Evolutionary conservation across 805 yeast genomes (phyloP).

Genomic region (Kluyveromyces nonfermentans): DNA sequence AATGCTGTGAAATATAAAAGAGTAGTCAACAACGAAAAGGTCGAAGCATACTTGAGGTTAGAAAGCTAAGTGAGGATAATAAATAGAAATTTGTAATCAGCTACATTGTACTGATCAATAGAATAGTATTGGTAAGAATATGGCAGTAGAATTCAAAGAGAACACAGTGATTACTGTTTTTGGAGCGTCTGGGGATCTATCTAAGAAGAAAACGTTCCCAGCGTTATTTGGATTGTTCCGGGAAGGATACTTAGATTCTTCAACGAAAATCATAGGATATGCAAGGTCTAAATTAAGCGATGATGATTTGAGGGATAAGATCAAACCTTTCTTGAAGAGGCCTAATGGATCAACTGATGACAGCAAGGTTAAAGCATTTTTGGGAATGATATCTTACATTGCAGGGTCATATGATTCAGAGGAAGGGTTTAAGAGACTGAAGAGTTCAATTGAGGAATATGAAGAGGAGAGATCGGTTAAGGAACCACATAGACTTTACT

Average conservation of each 20-base stretch:
- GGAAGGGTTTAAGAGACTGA: conserved; percentile 60
- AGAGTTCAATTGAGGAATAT: conserved; percentile 43
- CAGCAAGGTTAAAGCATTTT: conserved; percentile 50
- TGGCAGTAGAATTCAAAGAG: conserved; percentile 41
- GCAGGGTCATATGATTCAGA: conserved; percentile 73
- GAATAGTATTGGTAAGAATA: neutral
- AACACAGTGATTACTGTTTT: conserved; percentile 70
- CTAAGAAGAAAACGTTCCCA: conserved; percentile 91
- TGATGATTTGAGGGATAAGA: conserved; percentile 59
- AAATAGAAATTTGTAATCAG: neutral
- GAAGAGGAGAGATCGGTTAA: conserved; percentile 41
- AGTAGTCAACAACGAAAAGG: neutral
- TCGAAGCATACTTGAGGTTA: neutral
- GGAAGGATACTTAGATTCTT: conserved; percentile 64
- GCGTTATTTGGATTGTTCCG: conserved; percentile 68
- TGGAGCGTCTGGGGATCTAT: conserved; percentile 93
- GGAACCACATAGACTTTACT: conserved; percentile 72
- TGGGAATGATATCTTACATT: conserved; percentile 55
- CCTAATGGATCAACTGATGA: conserved; percentile 36
- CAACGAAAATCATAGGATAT: conserved; percentile 76
- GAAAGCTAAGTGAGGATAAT: neutral
- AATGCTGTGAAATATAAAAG: neutral
- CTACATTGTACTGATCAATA: neutral
- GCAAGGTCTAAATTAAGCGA: conserved; percentile 72
- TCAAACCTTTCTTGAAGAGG: conserved; percentile 52